A percentile compares a stretch with the other conserved stretches of the same genome.
Conservation (phyloP, 768 basidiomycete genomes). For the Suillus tomentosus region DNA sequence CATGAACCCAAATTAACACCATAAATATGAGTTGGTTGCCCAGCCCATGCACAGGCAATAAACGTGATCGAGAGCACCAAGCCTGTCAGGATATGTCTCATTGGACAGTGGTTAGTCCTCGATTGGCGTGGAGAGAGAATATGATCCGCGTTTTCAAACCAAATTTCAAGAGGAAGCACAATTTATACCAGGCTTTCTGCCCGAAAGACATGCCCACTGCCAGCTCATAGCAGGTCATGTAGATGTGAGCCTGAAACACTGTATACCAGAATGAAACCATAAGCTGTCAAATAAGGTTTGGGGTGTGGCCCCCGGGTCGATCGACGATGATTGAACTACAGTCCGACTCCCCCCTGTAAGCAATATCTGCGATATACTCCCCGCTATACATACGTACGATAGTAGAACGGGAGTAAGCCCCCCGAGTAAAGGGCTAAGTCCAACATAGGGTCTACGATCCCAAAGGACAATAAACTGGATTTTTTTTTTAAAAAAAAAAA, state of each 20-base stretch:
- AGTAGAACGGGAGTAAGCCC: too few species aligned
- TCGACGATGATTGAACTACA: background rate
- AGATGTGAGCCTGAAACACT: background rate
- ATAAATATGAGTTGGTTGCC: conserved; percentile 50
- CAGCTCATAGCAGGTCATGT: background rate
- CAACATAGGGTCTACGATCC: too few species aligned
- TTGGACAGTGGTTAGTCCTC: conserved; percentile 3
- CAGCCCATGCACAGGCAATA: conserved; percentile 22
- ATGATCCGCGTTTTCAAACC: background rate
- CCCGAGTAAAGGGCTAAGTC: too few species aligned
- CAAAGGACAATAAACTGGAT: too few species aligned
- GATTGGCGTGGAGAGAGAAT: background rate
- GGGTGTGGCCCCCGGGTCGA: background rate
- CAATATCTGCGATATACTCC: background rate
- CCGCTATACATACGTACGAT: background rate
- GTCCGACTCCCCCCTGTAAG: background rate
- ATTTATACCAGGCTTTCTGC: background rate
- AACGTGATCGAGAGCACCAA: conserved; percentile 21
- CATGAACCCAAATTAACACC: conserved; percentile 75
- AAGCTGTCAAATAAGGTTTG: background rate
- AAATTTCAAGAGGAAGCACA: background rate
- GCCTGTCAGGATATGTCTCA: conserved; percentile 21
- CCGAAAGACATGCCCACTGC: background rate
- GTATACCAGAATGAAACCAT: background rate
- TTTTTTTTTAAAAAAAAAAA: too few species aligned